Conservation (phyloP, 2,329 filamentous ascomycete genomes). For the Fusarium albosuccineum region DNA sequence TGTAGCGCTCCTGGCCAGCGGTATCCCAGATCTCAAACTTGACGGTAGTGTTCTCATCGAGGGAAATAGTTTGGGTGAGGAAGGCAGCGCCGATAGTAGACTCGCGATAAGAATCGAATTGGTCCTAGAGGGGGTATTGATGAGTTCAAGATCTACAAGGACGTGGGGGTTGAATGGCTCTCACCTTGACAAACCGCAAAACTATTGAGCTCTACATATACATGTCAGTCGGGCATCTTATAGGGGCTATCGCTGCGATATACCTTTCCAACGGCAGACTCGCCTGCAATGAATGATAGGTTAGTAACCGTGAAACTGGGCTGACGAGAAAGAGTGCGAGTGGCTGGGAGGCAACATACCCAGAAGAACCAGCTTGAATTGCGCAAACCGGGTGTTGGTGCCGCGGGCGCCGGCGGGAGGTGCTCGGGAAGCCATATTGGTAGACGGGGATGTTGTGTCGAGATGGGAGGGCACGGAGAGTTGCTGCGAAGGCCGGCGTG, state of each 20-base stretch:
- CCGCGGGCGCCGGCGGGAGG: slow-evolving; percentile 71
- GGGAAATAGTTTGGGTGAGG: slow-evolving; percentile 97
- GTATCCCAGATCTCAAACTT: slow-evolving; percentile 99
- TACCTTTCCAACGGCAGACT: slow-evolving; percentile 99
- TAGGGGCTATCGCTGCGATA: slow-evolving; percentile 33
- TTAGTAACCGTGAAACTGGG: slow-evolving; percentile 52
- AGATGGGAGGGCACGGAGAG: slow-evolving; percentile 36
- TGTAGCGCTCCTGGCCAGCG: slow-evolving; percentile 98
- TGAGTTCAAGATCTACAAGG: slow-evolving; percentile 15
- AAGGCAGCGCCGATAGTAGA: slow-evolving; percentile 98
- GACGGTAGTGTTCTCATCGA: slow-evolving; percentile 97
- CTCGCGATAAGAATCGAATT: slow-evolving; percentile 98
- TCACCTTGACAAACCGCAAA: slow-evolving; percentile 96
- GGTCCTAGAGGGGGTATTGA: slow-evolving; percentile 73
- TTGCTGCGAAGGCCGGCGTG: slow-evolving; percentile 28
- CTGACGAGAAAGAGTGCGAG: slow-evolving; percentile 6
- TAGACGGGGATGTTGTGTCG: slow-evolving; percentile 43
- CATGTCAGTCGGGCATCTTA: slow-evolving; percentile 36
- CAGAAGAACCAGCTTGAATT: slow-evolving; percentile 98
- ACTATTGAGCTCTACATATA: slow-evolving; percentile 88
- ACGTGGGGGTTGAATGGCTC: neutral
- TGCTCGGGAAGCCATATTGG: slow-evolving; percentile 86
- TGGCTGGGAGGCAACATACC: slow-evolving; percentile 69
- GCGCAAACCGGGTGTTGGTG: slow-evolving; percentile 89
- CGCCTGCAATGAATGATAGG: slow-evolving; percentile 70